Evolutionary conservation across 2,329 filamentous ascomycete species (phyloP).

Genomic region (Verticillium nonalfalfae): DNA sequence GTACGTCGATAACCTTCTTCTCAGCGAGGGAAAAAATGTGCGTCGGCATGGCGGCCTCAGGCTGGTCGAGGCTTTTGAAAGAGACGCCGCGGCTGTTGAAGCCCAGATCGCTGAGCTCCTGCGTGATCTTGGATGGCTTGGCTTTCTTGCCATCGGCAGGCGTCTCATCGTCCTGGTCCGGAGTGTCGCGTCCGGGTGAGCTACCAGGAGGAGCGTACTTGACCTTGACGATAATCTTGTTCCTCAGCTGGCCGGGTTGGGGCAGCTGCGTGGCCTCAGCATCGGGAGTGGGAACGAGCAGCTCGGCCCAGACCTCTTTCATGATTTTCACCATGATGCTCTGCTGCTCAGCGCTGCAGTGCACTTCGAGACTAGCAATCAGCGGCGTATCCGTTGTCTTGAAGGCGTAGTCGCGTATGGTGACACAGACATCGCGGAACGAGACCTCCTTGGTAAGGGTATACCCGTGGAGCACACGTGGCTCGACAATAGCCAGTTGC

Average conservation of each 20-base stretch:
- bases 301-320: conserved; percentile 70
- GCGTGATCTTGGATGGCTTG: conserved; percentile 61
- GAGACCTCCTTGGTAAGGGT: conserved; percentile 84
- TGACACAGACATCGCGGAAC: conserved; percentile 78
- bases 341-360: conserved; percentile 76
- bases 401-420: conserved; percentile 77
- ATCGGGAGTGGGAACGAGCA: conserved; percentile 55
- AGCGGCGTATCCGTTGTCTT: conserved; percentile 69
- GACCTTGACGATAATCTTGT: conserved; percentile 81
- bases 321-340: conserved; percentile 90
- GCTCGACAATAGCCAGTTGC: conserved; percentile 46
- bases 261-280: conserved; percentile 49
- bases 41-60: conserved; percentile 58
- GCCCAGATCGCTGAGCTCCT: conserved; percentile 67
- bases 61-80: conserved; percentile 72
- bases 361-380: conserved; percentile 93
- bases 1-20: conserved; percentile 55
- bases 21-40: conserved; percentile 66
- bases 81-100: conserved; percentile 79
- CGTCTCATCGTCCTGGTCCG: conserved; percentile 27
- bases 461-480: conserved; percentile 78
- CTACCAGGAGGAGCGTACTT: conserved; percentile 53
- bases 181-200: conserved; percentile 24
- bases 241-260: conserved; percentile 60
- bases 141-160: conserved; percentile 31